Conservation (phyloP, 345 rosid genomes). For the Toxicodendron radicans region DNA sequence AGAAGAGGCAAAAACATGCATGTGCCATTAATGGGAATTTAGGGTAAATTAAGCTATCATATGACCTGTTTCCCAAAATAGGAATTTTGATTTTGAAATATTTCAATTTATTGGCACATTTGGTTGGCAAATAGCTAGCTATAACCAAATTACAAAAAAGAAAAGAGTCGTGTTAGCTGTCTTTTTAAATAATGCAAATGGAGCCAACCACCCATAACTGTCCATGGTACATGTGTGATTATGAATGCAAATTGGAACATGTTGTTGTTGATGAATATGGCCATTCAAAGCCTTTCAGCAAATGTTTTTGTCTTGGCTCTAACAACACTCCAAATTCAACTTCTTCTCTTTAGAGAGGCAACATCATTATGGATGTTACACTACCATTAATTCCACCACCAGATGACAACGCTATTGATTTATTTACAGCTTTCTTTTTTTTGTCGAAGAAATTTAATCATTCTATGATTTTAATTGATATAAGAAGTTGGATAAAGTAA, state of each 20-base stretch:
- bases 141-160: neutral
- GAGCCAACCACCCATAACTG: neutral
- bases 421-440: too few species aligned
- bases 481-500: too few species aligned
- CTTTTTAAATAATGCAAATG: neutral
- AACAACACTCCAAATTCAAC: neutral
- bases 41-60: slow-evolving; percentile 4
- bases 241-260: neutral
- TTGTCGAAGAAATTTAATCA: too few species aligned
- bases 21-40: slow-evolving; percentile 16
- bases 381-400: neutral
- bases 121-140: neutral
- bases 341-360: neutral
- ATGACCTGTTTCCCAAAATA: neutral
- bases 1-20: slow-evolving; percentile 12
- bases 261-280: neutral
- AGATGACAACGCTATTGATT: neutral
- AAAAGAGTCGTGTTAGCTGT: neutral
- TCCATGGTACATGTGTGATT: too few species aligned
- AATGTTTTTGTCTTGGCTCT: neutral
- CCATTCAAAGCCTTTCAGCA: neutral
- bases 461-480: too few species aligned
- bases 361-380: neutral
- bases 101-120: slow-evolving; percentile 1
- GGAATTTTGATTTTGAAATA: neutral